Conservation (phyloP, 2,329 filamentous ascomycete genomes). For the Ceratocystis colombiana region DNA sequence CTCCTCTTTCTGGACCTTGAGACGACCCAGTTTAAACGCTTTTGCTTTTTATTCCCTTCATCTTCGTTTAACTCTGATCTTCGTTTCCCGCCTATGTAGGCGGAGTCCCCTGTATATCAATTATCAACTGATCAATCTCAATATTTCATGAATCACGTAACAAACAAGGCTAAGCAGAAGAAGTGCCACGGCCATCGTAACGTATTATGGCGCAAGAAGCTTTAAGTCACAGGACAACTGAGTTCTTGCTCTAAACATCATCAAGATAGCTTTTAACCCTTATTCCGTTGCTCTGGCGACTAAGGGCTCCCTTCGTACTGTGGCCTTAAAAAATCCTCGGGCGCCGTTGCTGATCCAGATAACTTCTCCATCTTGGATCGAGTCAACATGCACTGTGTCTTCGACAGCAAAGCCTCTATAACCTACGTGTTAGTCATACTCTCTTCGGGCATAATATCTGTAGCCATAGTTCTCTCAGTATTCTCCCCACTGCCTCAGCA, state of each 20-base stretch:
- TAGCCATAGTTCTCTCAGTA: not conserved
- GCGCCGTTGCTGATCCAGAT: conserved; percentile 87
- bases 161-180: not conserved
- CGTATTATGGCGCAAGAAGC: too few relatives aligned
- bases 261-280: not conserved
- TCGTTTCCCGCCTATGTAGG: too few relatives aligned
- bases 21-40: not conserved
- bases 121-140: conserved; percentile 12
- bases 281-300: not conserved
- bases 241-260: too few relatives aligned
- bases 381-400: conserved; percentile 47
- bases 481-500: too few relatives aligned
- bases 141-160: conserved; percentile 15
- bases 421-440: not conserved
- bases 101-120: conserved; percentile 19
- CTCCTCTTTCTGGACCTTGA: conserved; percentile 23
- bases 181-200: too few relatives aligned
- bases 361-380: conserved; percentile 60
- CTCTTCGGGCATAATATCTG: not conserved
- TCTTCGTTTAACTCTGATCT: conserved; percentile 4
- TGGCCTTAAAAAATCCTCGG: conserved; percentile 58
- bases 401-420: conserved; percentile 53
- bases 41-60: conserved; percentile 12
- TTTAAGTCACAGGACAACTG: too few relatives aligned
- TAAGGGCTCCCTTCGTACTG: conserved; percentile 28